Base-by-base conservation (phyloP, 73 alveolate species). In the Uronychia setigera region DNA sequence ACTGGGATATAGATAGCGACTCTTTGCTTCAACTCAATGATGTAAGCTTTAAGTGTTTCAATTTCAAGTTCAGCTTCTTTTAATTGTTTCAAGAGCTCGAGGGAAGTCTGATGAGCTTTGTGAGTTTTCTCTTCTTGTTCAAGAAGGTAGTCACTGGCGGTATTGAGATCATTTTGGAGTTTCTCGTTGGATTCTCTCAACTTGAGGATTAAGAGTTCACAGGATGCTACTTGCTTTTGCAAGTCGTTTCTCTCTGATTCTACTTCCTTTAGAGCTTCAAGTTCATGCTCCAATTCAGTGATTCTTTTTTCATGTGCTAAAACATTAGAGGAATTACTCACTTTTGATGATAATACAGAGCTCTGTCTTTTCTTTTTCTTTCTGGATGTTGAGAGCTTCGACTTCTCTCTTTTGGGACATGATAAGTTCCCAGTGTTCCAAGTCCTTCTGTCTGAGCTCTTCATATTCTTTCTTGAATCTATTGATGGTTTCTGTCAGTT, bases 1-100 rank as follows among this genome's bases (percentile, higher is more conserved):
- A 78, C 90, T 67, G 96, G 94, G 77, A 88, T 87, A 67, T 92
- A 92, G 34, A 91, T 84, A 33, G 96, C 94, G 58, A 92, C 80
- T 58, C 91, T 58, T 33, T 76, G 81, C 79, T 87, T 87, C 74
- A 88, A 82, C 76, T 92, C 96, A 35, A 91, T 88, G 59, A 92
- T 88, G 89, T 87, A 84, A 31, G 60, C 87, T 32, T 88, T 87
- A 28, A 92, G 87, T 27, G 92, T 82, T 35, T 87, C 94, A 31
- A 87, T 88, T 67, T 92, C 96, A 33, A 57, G 60, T 59, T 92
- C 96, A 33, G 93, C 91, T 57, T 81, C 96, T 74, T 85, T 83
- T 30, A 87, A 59, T 34, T 87, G 78, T 60, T 79, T 77, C 31
- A 85, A 31, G 46, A 91, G 78, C 90, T 91, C 94, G 27, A 80